Conservation (phyloP, 2,329 filamentous ascomycete genomes). For the Geosmithia putterillii region DNA sequence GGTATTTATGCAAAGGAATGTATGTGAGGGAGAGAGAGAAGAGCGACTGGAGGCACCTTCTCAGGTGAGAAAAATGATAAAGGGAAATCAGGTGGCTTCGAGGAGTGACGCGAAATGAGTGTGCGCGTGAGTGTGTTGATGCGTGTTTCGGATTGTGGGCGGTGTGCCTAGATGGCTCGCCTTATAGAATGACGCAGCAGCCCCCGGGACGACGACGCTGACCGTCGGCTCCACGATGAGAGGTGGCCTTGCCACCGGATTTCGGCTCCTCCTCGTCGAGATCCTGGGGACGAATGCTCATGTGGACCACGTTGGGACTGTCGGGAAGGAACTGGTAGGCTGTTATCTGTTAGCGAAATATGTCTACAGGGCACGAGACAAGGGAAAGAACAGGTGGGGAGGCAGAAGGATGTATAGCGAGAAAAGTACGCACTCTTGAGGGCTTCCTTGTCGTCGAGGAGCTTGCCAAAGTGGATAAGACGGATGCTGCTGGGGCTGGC, state of each 20-base stretch:
- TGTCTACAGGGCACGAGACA: not conserved
- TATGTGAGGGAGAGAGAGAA: not conserved
- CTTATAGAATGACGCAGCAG: slow-evolving; percentile 41
- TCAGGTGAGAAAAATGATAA: too few relatives aligned
- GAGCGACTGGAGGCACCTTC: not conserved
- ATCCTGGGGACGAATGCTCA: slow-evolving; percentile 82
- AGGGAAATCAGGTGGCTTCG: too few relatives aligned
- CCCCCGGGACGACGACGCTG: slow-evolving; percentile 25
- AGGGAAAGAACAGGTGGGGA: too few relatives aligned
- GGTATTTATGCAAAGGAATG: not conserved
- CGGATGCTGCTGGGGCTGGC: slow-evolving; percentile 81
- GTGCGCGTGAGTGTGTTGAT: not conserved
- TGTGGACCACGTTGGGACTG: slow-evolving; percentile 77
- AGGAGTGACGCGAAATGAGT: not conserved
- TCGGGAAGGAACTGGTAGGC: slow-evolving; percentile 70
- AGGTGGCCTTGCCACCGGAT: slow-evolving; percentile 41
- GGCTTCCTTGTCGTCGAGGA: slow-evolving; percentile 78
- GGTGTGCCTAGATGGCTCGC: not conserved
- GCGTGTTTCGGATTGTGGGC: not conserved
- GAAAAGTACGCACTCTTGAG: slow-evolving; percentile 53
- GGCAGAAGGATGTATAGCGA: too few relatives aligned
- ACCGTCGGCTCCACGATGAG: slow-evolving; percentile 26
- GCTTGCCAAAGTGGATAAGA: slow-evolving; percentile 81
- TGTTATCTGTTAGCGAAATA: slow-evolving; percentile 19
- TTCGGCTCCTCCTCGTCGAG: slow-evolving; percentile 71